phyloP scores from a whole-genome alignment of 2,329 filamentous ascomycete species.

The Beauveria sp. region DNA sequence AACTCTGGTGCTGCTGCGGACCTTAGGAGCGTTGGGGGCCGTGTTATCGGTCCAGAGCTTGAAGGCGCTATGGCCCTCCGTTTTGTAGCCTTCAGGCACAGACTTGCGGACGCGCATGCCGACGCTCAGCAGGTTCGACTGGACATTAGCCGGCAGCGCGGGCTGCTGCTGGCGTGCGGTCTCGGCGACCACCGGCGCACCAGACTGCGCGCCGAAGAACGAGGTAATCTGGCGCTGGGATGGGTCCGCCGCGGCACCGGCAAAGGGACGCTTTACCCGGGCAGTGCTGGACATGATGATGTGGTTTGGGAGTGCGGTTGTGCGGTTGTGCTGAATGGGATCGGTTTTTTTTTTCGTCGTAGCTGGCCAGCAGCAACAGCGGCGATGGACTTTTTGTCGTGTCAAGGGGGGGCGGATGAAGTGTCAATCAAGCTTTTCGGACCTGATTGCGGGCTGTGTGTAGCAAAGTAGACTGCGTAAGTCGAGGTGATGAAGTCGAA shows the following conservation, averaged over 20 bases:
- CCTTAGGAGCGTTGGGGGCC: slow-evolving; percentile 10
- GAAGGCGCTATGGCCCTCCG: slow-evolving; percentile 42
- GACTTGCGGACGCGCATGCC: slow-evolving; percentile 94
- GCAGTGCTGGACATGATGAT: slow-evolving; percentile 41
- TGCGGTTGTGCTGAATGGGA: not conserved
- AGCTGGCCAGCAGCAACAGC: slow-evolving; percentile 9
- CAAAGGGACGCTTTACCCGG: slow-evolving; percentile 53
- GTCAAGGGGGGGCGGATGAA: not conserved
- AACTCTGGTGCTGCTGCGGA: slow-evolving; percentile 19
- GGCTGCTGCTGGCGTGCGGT: slow-evolving; percentile 29
- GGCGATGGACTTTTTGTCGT: not conserved
- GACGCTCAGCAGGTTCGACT: slow-evolving; percentile 79
- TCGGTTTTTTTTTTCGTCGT: not conserved
- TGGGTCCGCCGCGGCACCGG: slow-evolving; percentile 50
- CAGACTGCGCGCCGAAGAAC: slow-evolving; percentile 43
- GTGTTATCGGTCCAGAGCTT: slow-evolving; percentile 40
- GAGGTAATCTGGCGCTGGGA: slow-evolving; percentile 56
- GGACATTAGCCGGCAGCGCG: slow-evolving; percentile 55
- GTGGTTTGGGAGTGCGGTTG: slow-evolving; percentile 5
- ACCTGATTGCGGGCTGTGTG: not conserved
- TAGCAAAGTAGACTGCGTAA: not conserved
- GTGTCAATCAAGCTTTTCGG: not conserved
- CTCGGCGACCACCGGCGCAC: slow-evolving; percentile 22
- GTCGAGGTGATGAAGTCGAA: not conserved
- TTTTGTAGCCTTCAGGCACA: slow-evolving; percentile 91